Evolutionary conservation across 257 asterid species (phyloP).

Genomic region (Penstemon eatonii): DNA sequence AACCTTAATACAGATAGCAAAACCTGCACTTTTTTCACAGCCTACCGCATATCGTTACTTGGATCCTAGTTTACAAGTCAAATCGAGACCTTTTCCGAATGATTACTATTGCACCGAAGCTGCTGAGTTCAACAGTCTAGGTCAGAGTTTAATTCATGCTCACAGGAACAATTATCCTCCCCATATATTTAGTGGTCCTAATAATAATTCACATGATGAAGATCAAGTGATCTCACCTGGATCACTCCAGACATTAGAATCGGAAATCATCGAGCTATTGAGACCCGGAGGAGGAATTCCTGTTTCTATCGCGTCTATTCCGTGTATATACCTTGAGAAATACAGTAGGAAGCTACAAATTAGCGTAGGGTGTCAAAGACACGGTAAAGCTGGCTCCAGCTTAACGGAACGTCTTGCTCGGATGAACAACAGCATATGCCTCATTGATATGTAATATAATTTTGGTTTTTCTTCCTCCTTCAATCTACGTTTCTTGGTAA

Average conservation of each 20-base stretch:
- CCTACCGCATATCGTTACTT: slow-evolving; percentile 33
- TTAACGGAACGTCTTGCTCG: slow-evolving; percentile 84
- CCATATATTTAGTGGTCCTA: slow-evolving; percentile 41
- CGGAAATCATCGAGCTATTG: slow-evolving; percentile 69
- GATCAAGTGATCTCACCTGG: slow-evolving; percentile 57
- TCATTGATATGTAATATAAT: slow-evolving; percentile 64
- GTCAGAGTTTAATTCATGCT: slow-evolving; percentile 40
- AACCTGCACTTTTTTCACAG: slow-evolving; percentile 39
- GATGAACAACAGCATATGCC: slow-evolving; percentile 59
- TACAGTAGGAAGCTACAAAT: slow-evolving; percentile 71
- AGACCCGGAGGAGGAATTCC: slow-evolving; percentile 66
- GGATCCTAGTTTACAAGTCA: slow-evolving; percentile 41
- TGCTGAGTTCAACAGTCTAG: slow-evolving; percentile 36
- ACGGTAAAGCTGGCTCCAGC: slow-evolving; percentile 81
- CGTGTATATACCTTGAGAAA: slow-evolving; percentile 69
- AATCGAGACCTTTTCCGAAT: slow-evolving; percentile 31
- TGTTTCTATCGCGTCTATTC: slow-evolving; percentile 80
- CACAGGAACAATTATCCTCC: slow-evolving; percentile 53
- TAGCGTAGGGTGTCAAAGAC: slow-evolving; percentile 92
- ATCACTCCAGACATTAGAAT: slow-evolving; percentile 63
- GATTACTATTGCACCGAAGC: slow-evolving; percentile 46
- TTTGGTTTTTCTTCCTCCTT: neutral
- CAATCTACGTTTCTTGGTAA: neutral
- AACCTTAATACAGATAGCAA: slow-evolving; percentile 50
- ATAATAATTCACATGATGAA: slow-evolving; percentile 39